Conservation (phyloP, 306 rosid species). For the Dryas alaskensis region DNA sequence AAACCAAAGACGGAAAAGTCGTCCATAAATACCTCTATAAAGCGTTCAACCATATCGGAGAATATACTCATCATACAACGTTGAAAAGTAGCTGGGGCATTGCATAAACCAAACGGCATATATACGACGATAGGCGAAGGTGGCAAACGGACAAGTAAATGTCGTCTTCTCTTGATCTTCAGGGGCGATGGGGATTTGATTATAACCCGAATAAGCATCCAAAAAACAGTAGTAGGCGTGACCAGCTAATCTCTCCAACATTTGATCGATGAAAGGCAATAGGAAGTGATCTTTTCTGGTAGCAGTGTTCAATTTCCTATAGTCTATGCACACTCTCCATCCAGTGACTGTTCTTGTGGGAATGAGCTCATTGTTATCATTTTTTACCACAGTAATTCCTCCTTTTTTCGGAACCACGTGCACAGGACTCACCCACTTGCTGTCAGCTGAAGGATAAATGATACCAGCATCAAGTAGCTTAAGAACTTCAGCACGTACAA, state of each 20-base stretch:
- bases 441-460: background rate
- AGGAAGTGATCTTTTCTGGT: background rate
- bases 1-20: conserved; percentile 4
- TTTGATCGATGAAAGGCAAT: background rate
- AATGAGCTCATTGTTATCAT: background rate
- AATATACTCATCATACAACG: no score
- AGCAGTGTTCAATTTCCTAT: background rate
- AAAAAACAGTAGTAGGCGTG: background rate
- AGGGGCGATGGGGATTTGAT: background rate
- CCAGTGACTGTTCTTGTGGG: background rate
- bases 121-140: background rate
- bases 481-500: background rate
- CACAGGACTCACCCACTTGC: background rate
- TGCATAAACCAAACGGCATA: background rate
- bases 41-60: no score
- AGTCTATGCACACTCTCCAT: background rate
- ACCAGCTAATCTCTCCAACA: background rate
- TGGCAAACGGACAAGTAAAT: background rate
- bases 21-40: background rate
- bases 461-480: background rate
- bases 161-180: background rate
- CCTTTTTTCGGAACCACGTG: background rate
- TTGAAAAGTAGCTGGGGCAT: no score
- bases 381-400: background rate
- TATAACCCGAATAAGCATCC: background rate